Percentiles rank a stretch among this genome's conserved stretches.
These are phyloP conservation scores for Acacia concinna DNA, from an alignment of 331 rosid species.

Conservation along the genomic window DNA sequence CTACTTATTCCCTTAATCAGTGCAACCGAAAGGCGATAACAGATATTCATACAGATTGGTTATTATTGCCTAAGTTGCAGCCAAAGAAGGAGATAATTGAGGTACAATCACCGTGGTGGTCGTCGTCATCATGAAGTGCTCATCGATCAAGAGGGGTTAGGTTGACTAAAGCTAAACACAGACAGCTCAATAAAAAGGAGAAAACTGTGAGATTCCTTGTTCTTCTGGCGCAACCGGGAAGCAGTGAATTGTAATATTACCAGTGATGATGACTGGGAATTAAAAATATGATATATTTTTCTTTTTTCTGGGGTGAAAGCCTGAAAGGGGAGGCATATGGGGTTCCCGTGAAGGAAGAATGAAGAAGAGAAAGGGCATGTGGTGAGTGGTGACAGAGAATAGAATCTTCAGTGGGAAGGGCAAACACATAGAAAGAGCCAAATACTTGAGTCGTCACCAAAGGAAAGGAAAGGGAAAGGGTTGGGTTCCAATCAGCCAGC, in stretches of 20 bases:
- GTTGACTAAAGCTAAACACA: no score
- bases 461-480: conserved; percentile 5
- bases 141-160: no score
- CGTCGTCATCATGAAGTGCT: background rate
- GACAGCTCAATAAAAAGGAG: background rate
- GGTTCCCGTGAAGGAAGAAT: conserved; percentile 1
- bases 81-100: background rate
- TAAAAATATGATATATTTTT: background rate
- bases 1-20: background rate
- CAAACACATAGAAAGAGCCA: conserved; percentile 40
- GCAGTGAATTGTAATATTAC: no score
- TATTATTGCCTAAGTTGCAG: background rate
- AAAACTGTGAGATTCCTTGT: background rate
- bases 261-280: background rate
- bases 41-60: background rate
- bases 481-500: conserved; percentile 28
- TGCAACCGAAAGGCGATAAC: background rate
- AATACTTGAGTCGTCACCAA: conserved; percentile 14
- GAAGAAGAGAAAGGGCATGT: background rate
- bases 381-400: conserved; percentile 14
- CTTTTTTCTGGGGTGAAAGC: background rate
- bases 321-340: no score
- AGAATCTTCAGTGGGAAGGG: conserved; percentile 35
- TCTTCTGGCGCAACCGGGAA: background rate
- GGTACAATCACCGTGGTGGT: no score